Conservation (phyloP, 805 yeast species). For the Jamesozyma piceae region DNA sequence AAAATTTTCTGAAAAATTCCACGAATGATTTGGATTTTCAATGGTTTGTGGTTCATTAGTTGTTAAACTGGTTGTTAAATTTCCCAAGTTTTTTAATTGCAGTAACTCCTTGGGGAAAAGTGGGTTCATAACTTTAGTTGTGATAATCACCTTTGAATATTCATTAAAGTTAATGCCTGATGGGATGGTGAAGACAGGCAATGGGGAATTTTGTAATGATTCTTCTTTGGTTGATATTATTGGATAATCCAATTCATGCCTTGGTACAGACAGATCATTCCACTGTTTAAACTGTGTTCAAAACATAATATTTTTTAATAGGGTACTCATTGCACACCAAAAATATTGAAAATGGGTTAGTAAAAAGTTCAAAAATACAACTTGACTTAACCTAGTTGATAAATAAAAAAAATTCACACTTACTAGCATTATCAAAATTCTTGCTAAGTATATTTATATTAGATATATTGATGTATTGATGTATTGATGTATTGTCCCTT, state of each 20-base stretch:
- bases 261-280: conserved; percentile 37
- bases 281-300: conserved; percentile 40
- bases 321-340: neutral
- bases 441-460: too few species aligned
- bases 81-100: conserved; percentile 10
- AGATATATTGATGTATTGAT: too few species aligned
- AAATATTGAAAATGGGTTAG: neutral
- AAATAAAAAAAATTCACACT: neutral
- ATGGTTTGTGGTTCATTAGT: conserved; percentile 2
- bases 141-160: conserved; percentile 14
- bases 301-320: too few species aligned
- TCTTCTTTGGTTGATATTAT: conserved; percentile 15
- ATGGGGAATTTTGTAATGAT: conserved; percentile 17
- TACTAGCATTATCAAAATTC: neutral
- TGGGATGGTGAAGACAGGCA: conserved; percentile 28
- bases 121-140: conserved; percentile 23
- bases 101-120: conserved; percentile 18
- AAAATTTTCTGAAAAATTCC: conserved; percentile 22
- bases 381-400: too few species aligned
- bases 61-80: conserved; percentile 8
- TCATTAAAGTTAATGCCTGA: conserved; percentile 6
- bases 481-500: neutral
- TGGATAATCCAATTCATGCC: conserved; percentile 37
- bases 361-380: neutral
- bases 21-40: conserved; percentile 7